Percentiles rank a stretch among this genome's conserved stretches.
Evolutionary conservation across 306 rosid species (phyloP).

Genomic region (Prosopis cineraria): DNA sequence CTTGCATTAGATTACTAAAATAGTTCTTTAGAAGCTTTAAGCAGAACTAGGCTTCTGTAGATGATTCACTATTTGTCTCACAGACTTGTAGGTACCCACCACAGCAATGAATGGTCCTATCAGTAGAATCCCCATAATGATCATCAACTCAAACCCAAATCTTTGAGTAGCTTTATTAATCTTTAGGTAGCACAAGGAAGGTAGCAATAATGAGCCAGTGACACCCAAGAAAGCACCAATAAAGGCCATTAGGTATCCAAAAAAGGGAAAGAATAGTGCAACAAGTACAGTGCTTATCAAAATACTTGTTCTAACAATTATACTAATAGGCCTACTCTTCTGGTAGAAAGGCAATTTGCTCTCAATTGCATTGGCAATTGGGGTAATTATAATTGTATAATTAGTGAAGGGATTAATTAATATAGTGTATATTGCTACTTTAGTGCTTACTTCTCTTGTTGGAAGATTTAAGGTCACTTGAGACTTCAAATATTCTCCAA

Average conservation of each 20-base stretch:
- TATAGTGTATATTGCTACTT: constrained; percentile 53
- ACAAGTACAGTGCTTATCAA: constrained; percentile 52
- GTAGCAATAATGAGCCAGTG: constrained; percentile 45
- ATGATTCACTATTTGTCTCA: constrained; percentile 45
- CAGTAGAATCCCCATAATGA: constrained; percentile 42
- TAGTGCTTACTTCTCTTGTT: constrained; percentile 33
- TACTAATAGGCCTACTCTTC: background rate
- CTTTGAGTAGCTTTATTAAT: constrained; percentile 39
- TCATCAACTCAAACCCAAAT: constrained; percentile 45
- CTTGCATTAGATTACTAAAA: constrained; percentile 18
- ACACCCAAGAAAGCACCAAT: constrained; percentile 53
- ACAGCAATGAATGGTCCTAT: constrained; percentile 42
- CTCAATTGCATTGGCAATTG: constrained; percentile 58
- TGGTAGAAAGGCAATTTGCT: constrained; percentile 16
- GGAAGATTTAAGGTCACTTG: constrained; percentile 70
- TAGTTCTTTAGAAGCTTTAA: background rate
- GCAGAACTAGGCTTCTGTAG: constrained; percentile 5
- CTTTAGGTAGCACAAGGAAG: constrained; percentile 64
- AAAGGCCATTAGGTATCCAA: constrained; percentile 58
- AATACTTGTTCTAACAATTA: constrained; percentile 51
- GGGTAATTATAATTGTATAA: constrained; percentile 52
- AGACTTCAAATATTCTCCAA: constrained; percentile 44
- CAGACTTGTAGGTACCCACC: constrained; percentile 51
- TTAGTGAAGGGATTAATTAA: constrained; percentile 55
- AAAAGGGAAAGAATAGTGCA: constrained; percentile 55